Percentiles rank a stretch among this genome's conserved stretches.
Evolutionary conservation across 139 green algal genomes (phyloP).

Genomic region (Dunaliella sp.): DNA sequence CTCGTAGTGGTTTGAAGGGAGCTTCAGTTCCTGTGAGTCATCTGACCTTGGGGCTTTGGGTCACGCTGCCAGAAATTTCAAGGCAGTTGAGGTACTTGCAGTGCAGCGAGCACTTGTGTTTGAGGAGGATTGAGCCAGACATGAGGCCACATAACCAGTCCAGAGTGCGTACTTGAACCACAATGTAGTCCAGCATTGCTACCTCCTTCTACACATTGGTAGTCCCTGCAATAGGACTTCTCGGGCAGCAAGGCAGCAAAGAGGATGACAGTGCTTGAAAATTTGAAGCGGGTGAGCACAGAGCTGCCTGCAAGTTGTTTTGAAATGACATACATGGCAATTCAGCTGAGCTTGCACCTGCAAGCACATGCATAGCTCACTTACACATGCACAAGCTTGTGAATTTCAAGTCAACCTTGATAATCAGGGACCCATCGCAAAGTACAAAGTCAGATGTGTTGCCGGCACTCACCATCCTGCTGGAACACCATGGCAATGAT

Average conservation of each 20-base stretch:
- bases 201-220: not conserved
- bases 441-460: not conserved
- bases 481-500: slow-evolving; percentile 58
- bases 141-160: not conserved
- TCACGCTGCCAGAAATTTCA: no score
- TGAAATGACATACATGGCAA: not conserved
- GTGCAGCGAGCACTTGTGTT: no score
- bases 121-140: not conserved
- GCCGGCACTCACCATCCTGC: slow-evolving; percentile 39
- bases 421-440: not conserved
- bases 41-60: no score
- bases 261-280: not conserved
- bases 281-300: not conserved
- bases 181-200: no score
- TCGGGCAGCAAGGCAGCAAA: not conserved
- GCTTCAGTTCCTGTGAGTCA: no score
- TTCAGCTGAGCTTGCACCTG: not conserved
- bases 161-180: no score
- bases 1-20: no score
- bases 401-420: not conserved
- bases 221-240: not conserved
- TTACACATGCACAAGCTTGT: not conserved
- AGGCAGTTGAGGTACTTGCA: no score
- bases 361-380: not conserved
- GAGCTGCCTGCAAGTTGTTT: not conserved